Evolutionary conservation across 2,329 filamentous ascomycete genomes (phyloP).

Genomic region (Penicillium sp.): DNA sequence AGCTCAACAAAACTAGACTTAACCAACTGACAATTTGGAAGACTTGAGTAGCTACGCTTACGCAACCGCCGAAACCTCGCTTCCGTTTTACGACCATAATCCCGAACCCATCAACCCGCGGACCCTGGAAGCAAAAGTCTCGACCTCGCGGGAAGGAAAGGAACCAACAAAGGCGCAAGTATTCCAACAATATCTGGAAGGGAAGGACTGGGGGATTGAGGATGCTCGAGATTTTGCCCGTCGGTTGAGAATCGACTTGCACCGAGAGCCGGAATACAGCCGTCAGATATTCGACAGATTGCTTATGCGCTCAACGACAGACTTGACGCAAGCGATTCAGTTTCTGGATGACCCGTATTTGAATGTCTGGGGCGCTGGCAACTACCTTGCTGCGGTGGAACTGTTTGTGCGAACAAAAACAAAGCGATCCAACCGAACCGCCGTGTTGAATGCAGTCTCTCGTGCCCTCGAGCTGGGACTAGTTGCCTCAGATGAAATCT

Average conservation of each 20-base stretch:
- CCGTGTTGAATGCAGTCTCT: conserved; percentile 28
- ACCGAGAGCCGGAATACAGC: conserved; percentile 36
- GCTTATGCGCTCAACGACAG: conserved; percentile 17
- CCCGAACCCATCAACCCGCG: conserved; percentile 9
- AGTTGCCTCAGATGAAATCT: conserved; percentile 35
- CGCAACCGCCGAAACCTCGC: conserved; percentile 15
- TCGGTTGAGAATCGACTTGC: conserved; percentile 33
- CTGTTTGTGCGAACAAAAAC: conserved; percentile 22
- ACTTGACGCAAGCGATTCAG: conserved; percentile 24
- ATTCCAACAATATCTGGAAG: conserved; percentile 22
- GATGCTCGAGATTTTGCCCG: conserved; percentile 31
- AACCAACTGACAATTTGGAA: conserved; percentile 4
- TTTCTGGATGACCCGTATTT: conserved; percentile 40
- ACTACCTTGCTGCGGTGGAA: conserved; percentile 34
- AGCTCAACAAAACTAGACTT: neutral
- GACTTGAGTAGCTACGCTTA: conserved; percentile 22
- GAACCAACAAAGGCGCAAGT: conserved; percentile 8
- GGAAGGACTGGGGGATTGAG: conserved; percentile 22
- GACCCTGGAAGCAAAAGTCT: neutral
- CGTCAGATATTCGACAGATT: conserved; percentile 36
- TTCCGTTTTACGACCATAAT: conserved; percentile 24
- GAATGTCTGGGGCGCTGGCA: conserved; percentile 37
- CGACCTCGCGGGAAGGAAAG: neutral
- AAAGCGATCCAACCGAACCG: conserved; percentile 16
- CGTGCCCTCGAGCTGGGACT: conserved; percentile 36